Evolutionary conservation across 208 protist species (phyloP).

Genomic region (Trypanosoma scelopori): DNA sequence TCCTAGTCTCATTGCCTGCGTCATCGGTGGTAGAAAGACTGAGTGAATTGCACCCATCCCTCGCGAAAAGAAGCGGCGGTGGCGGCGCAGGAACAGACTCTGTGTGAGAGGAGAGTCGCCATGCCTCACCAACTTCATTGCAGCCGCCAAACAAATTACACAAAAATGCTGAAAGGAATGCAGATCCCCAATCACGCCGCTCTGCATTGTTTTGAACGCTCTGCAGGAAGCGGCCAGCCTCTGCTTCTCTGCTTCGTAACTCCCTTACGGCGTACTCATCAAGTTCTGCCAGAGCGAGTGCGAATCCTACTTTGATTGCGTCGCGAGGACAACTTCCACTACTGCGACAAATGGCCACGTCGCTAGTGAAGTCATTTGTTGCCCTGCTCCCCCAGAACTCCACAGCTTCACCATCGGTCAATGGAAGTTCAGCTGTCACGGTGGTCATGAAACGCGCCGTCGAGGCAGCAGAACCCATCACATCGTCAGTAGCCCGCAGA

Average conservation of each 20-base stretch:
- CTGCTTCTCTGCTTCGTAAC: slow-evolving; percentile 23
- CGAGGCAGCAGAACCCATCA: background rate
- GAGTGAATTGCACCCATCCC: background rate
- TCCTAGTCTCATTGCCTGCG: slow-evolving; percentile 12
- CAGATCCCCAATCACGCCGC: slow-evolving; percentile 13
- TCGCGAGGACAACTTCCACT: slow-evolving; percentile 28
- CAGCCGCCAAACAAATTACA: slow-evolving; percentile 9
- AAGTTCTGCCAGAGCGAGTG: slow-evolving; percentile 29
- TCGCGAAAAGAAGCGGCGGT: background rate
- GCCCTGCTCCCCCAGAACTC: background rate
- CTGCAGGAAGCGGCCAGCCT: slow-evolving; percentile 34
- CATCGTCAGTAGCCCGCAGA: background rate
- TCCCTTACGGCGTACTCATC: slow-evolving; percentile 30
- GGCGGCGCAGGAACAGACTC: background rate
- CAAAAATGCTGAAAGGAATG: slow-evolving; percentile 25
- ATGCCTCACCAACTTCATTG: background rate
- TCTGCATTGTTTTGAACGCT: slow-evolving; percentile 6
- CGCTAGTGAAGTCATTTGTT: slow-evolving; percentile 6
- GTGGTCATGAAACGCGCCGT: slow-evolving; percentile 18
- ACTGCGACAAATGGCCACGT: slow-evolving; percentile 35
- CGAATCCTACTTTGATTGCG: slow-evolving; percentile 39
- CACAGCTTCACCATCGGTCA: slow-evolving; percentile 13
- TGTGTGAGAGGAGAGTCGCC: background rate
- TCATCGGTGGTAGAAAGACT: slow-evolving; percentile 12
- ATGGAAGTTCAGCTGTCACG: slow-evolving; percentile 22